These are phyloP conservation scores for Exophiala xenobiotica DNA, from an alignment of 2,329 filamentous ascomycete species.

Conservation along the genomic window DNA sequence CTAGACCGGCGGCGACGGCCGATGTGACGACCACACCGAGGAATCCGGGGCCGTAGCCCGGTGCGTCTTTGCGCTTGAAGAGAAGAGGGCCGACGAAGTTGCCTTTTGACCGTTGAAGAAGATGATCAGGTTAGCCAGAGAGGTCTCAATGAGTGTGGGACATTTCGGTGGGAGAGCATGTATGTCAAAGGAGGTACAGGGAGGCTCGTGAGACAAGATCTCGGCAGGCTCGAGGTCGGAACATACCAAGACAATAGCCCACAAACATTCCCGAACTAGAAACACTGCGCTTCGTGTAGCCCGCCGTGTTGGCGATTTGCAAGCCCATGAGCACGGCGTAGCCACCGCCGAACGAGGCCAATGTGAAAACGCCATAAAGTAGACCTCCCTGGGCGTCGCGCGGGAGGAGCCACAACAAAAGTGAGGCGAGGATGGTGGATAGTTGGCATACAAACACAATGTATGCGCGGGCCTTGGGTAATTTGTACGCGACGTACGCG, in stretches of 20 bases:
- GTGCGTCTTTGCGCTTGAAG: slow-evolving; percentile 36
- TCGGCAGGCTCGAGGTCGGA: too few relatives aligned
- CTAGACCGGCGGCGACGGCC: slow-evolving; percentile 32
- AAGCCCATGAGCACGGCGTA: slow-evolving; percentile 55
- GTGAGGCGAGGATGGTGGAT: slow-evolving; percentile 43
- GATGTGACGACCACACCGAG: slow-evolving; percentile 34
- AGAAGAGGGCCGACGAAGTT: slow-evolving; percentile 34
- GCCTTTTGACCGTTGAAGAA: slow-evolving; percentile 40
- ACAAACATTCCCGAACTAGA: slow-evolving; percentile 25
- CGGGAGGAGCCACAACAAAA: slow-evolving; percentile 49
- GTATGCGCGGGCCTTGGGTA: slow-evolving; percentile 37
- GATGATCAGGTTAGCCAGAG: too few relatives aligned
- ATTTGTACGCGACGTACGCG: slow-evolving; percentile 44
- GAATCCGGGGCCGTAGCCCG: slow-evolving; percentile 30
- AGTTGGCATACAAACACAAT: slow-evolving; percentile 43
- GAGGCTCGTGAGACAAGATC: too few relatives aligned
- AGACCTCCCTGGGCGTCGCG: slow-evolving; percentile 43
- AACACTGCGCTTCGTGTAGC: slow-evolving; percentile 30
- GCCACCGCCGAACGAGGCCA: slow-evolving; percentile 46
- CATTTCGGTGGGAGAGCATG: too few relatives aligned
- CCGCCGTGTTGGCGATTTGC: slow-evolving; percentile 39
- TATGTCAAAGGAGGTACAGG: too few relatives aligned
- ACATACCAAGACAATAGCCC: slow-evolving; percentile 39
- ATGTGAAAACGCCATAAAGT: slow-evolving; percentile 51
- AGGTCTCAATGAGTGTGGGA: too few relatives aligned